These are phyloP conservation scores for Gamarada debralockiae DNA, from an alignment of 495 filamentous ascomycete species.

Conservation along the genomic window DNA sequence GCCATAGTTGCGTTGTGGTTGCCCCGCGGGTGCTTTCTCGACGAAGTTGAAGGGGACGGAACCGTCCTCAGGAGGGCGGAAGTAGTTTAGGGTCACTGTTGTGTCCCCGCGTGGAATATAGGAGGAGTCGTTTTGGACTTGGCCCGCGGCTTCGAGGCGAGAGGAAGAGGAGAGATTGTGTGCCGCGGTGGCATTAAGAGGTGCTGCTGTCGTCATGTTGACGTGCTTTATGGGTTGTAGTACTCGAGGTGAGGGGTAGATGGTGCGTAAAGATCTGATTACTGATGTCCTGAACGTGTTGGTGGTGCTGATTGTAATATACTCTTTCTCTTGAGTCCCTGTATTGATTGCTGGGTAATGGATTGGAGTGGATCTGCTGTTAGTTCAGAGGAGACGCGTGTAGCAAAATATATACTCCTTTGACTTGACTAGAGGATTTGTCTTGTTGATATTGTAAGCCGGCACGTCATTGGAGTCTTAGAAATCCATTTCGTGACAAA, in stretches of 20 bases:
- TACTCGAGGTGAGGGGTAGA: not conserved
- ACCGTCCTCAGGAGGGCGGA: constrained; percentile 57
- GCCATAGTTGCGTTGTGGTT: constrained; percentile 59
- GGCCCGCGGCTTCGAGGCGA: constrained; percentile 14
- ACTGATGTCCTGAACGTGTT: not conserved
- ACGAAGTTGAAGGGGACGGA: constrained; percentile 67
- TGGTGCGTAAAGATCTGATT: not conserved
- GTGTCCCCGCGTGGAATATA: constrained; percentile 64
- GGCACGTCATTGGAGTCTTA: constrained; percentile 12
- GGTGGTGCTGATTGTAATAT: too few species aligned
- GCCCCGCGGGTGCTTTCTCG: constrained; percentile 54
- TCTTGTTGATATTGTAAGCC: constrained; percentile 10
- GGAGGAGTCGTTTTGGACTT: not conserved
- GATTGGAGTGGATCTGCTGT: too few species aligned
- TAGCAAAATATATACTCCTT: not conserved
- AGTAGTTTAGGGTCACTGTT: constrained; percentile 64
- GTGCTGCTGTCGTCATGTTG: constrained; percentile 25
- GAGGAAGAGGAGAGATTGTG: constrained; percentile 24
- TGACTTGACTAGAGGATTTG: too few species aligned
- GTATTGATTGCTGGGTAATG: too few species aligned
- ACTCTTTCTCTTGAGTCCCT: too few species aligned
- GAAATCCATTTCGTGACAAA: constrained; percentile 9
- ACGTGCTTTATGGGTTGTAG: not conserved
- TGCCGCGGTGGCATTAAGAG: constrained; percentile 22
- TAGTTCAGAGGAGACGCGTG: not conserved